Evolutionary conservation across 495 filamentous ascomycete genomes (phyloP), one percentile per base, ranked within the genome.

Genomic region (Penicillium daleae): DNA sequence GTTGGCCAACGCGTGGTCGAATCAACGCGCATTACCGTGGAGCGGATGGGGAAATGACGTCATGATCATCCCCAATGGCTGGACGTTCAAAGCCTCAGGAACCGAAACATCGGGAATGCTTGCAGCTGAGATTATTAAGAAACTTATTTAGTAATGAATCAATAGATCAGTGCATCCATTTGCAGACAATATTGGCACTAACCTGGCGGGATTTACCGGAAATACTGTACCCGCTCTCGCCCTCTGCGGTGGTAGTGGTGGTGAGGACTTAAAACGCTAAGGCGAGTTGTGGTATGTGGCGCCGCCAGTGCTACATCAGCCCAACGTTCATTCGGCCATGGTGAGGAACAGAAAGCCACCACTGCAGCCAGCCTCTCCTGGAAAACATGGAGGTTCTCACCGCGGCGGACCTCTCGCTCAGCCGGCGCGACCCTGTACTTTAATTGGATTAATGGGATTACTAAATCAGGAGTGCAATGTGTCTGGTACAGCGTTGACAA

Each of bases 21-120:
- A 51, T 51, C 49, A 51, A 49, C 46, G 31, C 42, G 48, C 42
- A 35, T 57, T 52, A 56, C 39, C 10, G 46, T 53, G 57, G 56
- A 60, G 57, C 54, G 22, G 35, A 51, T 49, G 44, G 56, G 59
- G 27, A 21, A 24, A 32, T 69, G 67, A 69, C 67, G 67, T 69
- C 67, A 69, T 61, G 12, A 15, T 26, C 17, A n/a, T 3, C 40
- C 31, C 39, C 22, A 40, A 8, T 55, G 37, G 59, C 62, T 68
- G 56, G 60, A 49, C 40, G n/a, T 59, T n/a, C 62, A 57, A 39
- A 46, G 27, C 35, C 27, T 62, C 66, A 65, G 66, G 66, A 68
- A 68, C 66, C 49, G 44, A 48, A 50, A 51, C 48, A 51, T 31
- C 13, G 6, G 0, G 10, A 21, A 10, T 9, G 35, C 35, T 39